Percentiles rank a stretch among this genome's conserved stretches.
phyloP scores from a whole-genome alignment of 306 rosid genomes.

The Alnus rubra region DNA sequence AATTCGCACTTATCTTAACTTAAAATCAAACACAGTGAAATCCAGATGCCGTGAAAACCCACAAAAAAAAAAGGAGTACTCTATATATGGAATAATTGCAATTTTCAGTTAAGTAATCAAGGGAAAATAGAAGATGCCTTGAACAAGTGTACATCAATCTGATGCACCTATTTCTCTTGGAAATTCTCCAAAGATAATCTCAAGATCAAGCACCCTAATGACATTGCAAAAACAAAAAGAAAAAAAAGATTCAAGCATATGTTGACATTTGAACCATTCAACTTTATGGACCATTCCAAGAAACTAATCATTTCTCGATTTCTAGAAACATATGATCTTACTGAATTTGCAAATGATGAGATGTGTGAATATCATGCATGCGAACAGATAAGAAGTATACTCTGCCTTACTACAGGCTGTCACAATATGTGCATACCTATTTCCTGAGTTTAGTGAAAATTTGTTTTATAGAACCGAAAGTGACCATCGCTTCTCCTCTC shows the following conservation, averaged over 20 bases:
- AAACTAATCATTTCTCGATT: background rate
- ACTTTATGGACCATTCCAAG: background rate
- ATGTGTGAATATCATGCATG: background rate
- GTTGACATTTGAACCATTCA: background rate
- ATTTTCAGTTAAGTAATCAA: background rate
- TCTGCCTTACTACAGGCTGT: constrained; percentile 3
- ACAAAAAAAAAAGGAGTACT: background rate
- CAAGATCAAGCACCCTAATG: background rate
- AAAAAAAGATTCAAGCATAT: background rate
- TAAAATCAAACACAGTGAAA: constrained; percentile 2
- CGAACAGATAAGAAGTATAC: background rate
- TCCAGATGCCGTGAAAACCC: background rate
- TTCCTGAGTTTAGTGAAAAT: background rate
- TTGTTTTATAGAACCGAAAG: background rate
- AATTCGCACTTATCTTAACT: background rate
- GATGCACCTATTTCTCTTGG: background rate
- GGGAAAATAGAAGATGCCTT: background rate
- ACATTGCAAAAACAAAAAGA: background rate
- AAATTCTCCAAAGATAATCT: background rate
- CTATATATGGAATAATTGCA: background rate
- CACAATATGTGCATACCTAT: background rate
- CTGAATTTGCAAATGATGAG: constrained; percentile 2
- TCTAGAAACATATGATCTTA: background rate
- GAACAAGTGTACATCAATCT: background rate
- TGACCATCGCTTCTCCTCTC: too few species aligned